phyloP scores from a whole-genome alignment of 2,329 filamentous ascomycete species.

The Dryadomyces sulphureus region DNA sequence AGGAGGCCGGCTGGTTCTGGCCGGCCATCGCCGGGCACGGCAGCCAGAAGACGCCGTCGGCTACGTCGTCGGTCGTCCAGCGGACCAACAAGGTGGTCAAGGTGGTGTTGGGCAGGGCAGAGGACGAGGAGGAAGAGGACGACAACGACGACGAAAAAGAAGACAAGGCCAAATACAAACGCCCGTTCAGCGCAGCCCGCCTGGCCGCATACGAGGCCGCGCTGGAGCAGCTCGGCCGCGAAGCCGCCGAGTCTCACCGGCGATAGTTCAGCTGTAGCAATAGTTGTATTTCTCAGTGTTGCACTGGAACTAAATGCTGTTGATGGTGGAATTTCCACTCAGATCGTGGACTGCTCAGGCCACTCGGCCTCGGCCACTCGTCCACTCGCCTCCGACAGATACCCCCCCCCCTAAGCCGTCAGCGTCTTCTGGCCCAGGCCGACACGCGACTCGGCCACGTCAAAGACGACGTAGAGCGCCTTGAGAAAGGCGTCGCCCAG shows the following conservation, averaged over 20 bases:
- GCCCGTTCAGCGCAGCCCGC: constrained; percentile 28
- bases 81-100: constrained; percentile 31
- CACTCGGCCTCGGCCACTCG: too few relatives aligned
- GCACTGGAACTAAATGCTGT: too few relatives aligned
- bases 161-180: constrained; percentile 16
- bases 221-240: constrained; percentile 45
- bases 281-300: too few relatives aligned
- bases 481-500: constrained; percentile 72
- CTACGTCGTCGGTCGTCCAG: constrained; percentile 19
- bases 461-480: constrained; percentile 60
- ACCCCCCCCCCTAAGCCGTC: constrained; percentile 7
- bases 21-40: constrained; percentile 54
- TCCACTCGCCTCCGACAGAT: too few relatives aligned
- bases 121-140: background rate
- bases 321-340: too few relatives aligned
- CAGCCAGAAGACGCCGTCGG: constrained; percentile 26
- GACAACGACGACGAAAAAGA: constrained; percentile 18
- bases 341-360: too few relatives aligned
- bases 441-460: constrained; percentile 31
- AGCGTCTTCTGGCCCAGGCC: constrained; percentile 31
- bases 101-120: constrained; percentile 20
- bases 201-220: constrained; percentile 37
- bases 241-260: constrained; percentile 29
- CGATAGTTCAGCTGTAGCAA: background rate
- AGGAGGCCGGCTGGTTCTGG: constrained; percentile 86